Percentiles rank a stretch among this genome's conserved stretches.
phyloP scores from a whole-genome alignment of 352 stramenopile genomes.

The Globisporangium uncinulatum region DNA sequence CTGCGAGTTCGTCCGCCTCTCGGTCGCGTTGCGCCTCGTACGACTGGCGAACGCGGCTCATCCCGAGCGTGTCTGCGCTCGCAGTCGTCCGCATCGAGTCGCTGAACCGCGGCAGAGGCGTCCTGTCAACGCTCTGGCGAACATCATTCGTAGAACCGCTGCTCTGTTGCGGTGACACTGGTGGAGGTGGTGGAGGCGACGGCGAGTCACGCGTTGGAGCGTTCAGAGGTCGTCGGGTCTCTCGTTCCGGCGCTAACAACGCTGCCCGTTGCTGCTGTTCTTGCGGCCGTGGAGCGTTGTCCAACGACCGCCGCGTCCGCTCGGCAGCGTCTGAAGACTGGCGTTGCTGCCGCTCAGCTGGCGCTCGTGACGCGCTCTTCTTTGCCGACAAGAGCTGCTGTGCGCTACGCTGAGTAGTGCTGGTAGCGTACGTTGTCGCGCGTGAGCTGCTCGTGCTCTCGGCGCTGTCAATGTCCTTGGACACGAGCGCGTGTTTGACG shows the following conservation, averaged over 20 bases:
- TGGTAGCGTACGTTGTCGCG: conserved; percentile 6
- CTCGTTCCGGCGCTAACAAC: too few species aligned
- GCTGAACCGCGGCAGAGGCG: conserved; percentile 3
- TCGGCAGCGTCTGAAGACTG: not conserved
- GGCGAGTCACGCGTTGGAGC: too few species aligned
- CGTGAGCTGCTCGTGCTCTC: conserved; percentile 9
- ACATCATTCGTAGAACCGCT: not conserved
- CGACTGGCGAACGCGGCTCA: conserved; percentile 44
- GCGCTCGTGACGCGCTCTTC: conserved; percentile 16
- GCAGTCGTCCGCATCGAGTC: conserved; percentile 19
- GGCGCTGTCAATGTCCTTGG: conserved; percentile 28
- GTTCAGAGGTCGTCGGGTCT: not conserved
- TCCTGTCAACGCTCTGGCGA: not conserved
- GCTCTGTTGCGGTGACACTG: too few species aligned
- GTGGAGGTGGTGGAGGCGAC: too few species aligned
- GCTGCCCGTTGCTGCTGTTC: too few species aligned
- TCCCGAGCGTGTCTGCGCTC: conserved; percentile 55
- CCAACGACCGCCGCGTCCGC: not conserved
- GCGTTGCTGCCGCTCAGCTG: not conserved
- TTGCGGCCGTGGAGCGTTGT: not conserved
- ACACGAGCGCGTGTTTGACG: conserved; percentile 52
- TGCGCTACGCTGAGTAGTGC: conserved; percentile 5
- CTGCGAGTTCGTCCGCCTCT: conserved; percentile 69
- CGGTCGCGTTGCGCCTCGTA: conserved; percentile 48
- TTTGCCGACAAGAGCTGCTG: conserved; percentile 10